A percentile compares a stretch with the other conserved stretches of the same genome.
These are phyloP conservation scores for Suillus clintonianus DNA, from an alignment of 768 basidiomycete species.

Conservation along the genomic window DNA sequence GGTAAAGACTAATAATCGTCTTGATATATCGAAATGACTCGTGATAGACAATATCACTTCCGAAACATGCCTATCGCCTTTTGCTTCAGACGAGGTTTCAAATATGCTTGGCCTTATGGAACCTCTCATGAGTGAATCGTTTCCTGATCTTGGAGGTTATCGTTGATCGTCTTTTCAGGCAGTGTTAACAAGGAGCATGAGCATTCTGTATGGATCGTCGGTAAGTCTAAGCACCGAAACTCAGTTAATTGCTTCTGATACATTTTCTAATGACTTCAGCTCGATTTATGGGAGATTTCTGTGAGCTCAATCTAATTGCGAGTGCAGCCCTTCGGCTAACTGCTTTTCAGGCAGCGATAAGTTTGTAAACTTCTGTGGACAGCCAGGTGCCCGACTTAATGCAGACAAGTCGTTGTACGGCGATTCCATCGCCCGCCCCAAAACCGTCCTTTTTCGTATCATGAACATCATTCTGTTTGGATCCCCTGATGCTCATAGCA, in stretches of 20 bases:
- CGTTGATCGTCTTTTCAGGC: not conserved
- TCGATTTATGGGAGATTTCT: slow-evolving; percentile 4
- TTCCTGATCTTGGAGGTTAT: not conserved
- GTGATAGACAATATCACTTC: slow-evolving; percentile 41
- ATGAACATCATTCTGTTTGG: slow-evolving; percentile 4
- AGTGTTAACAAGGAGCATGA: not conserved
- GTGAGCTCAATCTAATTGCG: not conserved
- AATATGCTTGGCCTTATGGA: slow-evolving; percentile 34
- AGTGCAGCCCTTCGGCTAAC: slow-evolving; percentile 19
- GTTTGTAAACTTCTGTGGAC: slow-evolving; percentile 39
- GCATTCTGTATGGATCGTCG: not conserved
- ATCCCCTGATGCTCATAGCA: not conserved
- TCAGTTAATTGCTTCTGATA: not conserved
- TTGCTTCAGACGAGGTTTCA: slow-evolving; percentile 34
- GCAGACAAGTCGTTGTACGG: slow-evolving; percentile 25
- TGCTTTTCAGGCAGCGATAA: slow-evolving; percentile 21
- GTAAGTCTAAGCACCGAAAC: not conserved
- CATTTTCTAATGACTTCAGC: not conserved
- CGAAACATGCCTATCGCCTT: slow-evolving; percentile 38
- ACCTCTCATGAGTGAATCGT: slow-evolving; percentile 30
- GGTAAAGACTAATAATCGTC: not conserved
- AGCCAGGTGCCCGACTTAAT: slow-evolving; percentile 36
- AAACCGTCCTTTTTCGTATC: not conserved
- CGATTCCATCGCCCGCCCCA: not conserved
- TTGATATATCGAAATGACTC: not conserved